Base-by-base conservation (phyloP, 306 rosid genomes). In the Cyamopsis tetragonoloba region DNA sequence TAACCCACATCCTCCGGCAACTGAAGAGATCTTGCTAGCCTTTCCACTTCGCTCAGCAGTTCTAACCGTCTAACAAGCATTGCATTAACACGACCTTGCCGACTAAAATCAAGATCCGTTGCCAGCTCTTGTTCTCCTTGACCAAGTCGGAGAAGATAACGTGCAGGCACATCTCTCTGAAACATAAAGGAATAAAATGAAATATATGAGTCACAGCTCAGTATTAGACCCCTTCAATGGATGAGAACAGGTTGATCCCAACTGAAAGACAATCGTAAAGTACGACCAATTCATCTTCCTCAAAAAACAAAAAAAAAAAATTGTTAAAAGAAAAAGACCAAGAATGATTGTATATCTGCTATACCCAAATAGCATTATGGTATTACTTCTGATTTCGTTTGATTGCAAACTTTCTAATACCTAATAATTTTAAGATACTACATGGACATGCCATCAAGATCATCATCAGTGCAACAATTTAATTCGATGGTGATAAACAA, bases 81-180 rank as follows among this genome's bases (percentile, higher is more conserved):
- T 28, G 97, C 88, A 80, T 93, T 93, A 47, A 93, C 99, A 79
- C 96, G 99, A 19, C 99, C 99, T 81, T 90, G 99, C 72, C 99
- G 82, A 70, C 97, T 93, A 80, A 93, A 93, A 78, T 93, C 99
- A 62, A 90, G 97, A 82, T 93, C 99, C 35, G 99, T 93, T 53
- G 96, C 99, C 35, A 93, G 89, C 84, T 93, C 99, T 75, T 90
- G 99, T 64, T 93, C 99, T 70, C 99, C 99, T 80, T 93, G 97
- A 77, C 99, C 99, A 83, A 93, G 99, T 59, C 99, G 88, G 72
- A 93, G 99, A 47, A 93, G 96, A 90, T 93, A 93, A 24, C 97
- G 96, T 59, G 99, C 97, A 34, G 99, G 99, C 22, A 93, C 95
- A 80, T 90, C 99, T 86, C 99, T 93, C 99, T 90, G 70, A 71